A percentile compares a stretch with the other conserved stretches of the same genome.
These are phyloP conservation scores for Aspergillus avenaceus DNA, from an alignment of 495 filamentous ascomycete genomes.

Conservation along the genomic window DNA sequence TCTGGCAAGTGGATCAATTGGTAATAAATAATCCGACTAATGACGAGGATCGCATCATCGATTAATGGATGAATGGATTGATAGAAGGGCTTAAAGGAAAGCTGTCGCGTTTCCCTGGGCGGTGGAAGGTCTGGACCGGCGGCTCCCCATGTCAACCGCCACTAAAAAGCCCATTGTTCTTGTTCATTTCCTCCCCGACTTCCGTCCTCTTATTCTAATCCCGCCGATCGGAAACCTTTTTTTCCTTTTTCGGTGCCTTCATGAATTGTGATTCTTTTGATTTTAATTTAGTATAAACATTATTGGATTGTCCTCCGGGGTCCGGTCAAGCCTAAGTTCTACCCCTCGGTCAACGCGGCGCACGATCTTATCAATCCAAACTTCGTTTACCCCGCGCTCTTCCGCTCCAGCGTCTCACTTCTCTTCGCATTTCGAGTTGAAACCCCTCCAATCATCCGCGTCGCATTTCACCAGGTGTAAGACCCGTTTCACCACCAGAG, in stretches of 20 bases:
- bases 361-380: slow-evolving; percentile 20
- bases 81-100: too few species aligned
- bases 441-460: too few species aligned
- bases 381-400: slow-evolving; percentile 19
- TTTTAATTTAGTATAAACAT: too few species aligned
- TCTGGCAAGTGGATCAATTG: too few species aligned
- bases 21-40: too few species aligned
- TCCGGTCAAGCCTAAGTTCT: not conserved
- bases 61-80: too few species aligned
- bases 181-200: not conserved
- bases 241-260: not conserved
- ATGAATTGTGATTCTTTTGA: too few species aligned
- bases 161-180: not conserved
- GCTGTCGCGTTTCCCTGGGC: not conserved
- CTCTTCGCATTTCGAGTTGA: slow-evolving; percentile 18
- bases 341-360: slow-evolving; percentile 5
- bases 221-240: not conserved
- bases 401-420: slow-evolving; percentile 20
- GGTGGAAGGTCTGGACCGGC: not conserved
- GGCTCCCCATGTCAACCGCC: not conserved
- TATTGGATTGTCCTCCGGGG: too few species aligned
- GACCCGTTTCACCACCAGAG: not conserved
- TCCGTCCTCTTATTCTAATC: not conserved
- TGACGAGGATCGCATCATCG: too few species aligned
- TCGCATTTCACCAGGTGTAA: too few species aligned